Evolutionary conservation across 2,329 filamentous ascomycete species (phyloP), one percentile per base, ranked within the genome.

Genomic region (Colletotrichum sp.): DNA sequence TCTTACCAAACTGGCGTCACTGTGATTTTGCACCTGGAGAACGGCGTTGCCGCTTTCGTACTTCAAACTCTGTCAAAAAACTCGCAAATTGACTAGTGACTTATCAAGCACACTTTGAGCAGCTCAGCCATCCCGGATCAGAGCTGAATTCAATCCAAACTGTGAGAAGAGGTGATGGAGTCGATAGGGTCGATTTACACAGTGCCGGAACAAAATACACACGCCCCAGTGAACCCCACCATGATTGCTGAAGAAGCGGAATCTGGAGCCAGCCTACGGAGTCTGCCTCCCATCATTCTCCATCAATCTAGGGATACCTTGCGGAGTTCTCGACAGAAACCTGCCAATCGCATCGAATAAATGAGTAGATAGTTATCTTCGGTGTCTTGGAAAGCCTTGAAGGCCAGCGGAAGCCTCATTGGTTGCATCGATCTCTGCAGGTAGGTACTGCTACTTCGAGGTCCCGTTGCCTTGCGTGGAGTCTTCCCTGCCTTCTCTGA

Each of bases 111-210:
- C 43, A 52, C 43, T 52, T 21, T 52, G 10, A 52, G 12, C 43
- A 52, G 43, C n/a, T 21, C 43, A 21, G 13, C 4, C 43, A 21
- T 21, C n/a, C n/a, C 10, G n/a, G 3, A 13, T 8, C 43, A 52
- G n/a, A 5, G n/a, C 43, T 13, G n/a, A 13, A 12, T 52, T 21
- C 6, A 21, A 0, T 21, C 10, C 43, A 0, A 52, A 21, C 1
- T 3, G n/a, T 13, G 1, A 21, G 43, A 48, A n/a, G 43, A 21
- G 43, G 43, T 13, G n/a, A 52, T 7, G n/a, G 6, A 4, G 43
- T 13, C n/a, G 6, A 9, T 9, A 1, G 15, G 36, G 2, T 36
- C 36, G 36, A 52, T 13, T 52, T 52, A 21, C 43, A 52, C 43
- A 52, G 43, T 52, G 43, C n/a, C 4, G 6, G 10, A 52, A 21